A percentile compares a stretch with the other conserved stretches of the same genome.
phyloP scores from a whole-genome alignment of 2,329 filamentous ascomycete genomes.

The Aureobasidium sp. region DNA sequence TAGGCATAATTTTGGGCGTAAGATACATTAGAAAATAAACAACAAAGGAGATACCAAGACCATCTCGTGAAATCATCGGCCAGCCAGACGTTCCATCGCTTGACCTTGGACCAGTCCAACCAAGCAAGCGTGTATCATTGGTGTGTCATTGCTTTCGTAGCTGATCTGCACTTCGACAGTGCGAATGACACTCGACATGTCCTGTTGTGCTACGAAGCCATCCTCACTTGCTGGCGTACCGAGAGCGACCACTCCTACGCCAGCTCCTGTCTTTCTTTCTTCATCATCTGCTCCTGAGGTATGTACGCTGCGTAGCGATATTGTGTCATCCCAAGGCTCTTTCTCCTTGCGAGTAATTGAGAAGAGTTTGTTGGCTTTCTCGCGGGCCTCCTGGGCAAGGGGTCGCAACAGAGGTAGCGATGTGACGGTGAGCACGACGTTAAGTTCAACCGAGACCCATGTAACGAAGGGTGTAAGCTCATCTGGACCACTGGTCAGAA shows the following conservation, averaged over 20 bases:
- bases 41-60: not conserved
- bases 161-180: conserved; percentile 22
- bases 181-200: conserved; percentile 18
- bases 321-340: conserved; percentile 11
- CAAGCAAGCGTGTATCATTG: conserved; percentile 26
- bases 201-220: conserved; percentile 15
- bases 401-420: conserved; percentile 26
- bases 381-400: conserved; percentile 19
- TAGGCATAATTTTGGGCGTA: not conserved
- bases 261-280: not conserved
- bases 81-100: conserved; percentile 9
- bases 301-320: conserved; percentile 12
- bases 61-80: not conserved
- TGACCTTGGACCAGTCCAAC: conserved; percentile 21
- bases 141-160: conserved; percentile 20
- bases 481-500: not conserved
- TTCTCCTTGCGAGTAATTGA: conserved; percentile 16
- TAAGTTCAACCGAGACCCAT: conserved; percentile 27
- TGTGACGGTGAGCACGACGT: conserved; percentile 30
- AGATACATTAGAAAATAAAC: not conserved
- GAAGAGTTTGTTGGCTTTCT: conserved; percentile 16
- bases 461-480: conserved; percentile 24
- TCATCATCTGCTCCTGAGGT: not conserved
- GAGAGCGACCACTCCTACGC: conserved; percentile 13
- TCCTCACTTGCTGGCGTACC: conserved; percentile 18